These are phyloP conservation scores for Lablab purpureus DNA, from an alignment of 306 rosid species.

Conservation along the genomic window DNA sequence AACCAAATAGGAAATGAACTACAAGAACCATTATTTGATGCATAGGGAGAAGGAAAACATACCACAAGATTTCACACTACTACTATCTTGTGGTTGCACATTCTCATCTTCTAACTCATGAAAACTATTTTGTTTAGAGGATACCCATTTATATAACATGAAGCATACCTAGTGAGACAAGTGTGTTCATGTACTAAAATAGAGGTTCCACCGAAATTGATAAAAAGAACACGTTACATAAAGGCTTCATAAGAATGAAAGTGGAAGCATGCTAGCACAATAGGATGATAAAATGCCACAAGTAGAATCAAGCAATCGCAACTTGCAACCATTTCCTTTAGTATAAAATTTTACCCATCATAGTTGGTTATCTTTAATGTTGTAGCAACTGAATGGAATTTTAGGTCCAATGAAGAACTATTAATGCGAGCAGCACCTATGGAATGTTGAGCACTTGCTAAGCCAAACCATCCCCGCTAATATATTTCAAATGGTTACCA, in stretches of 20 bases:
- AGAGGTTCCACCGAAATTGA: conserved; percentile 5
- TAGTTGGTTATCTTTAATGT: conserved; percentile 56
- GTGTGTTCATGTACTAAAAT: conserved; percentile 39
- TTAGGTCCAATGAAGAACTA: conserved; percentile 74
- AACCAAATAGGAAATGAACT: conserved; percentile 26
- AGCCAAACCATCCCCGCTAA: conserved; percentile 86
- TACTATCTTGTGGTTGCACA: conserved; percentile 57
- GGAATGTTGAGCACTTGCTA: conserved; percentile 87
- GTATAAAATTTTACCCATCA: conserved; percentile 52
- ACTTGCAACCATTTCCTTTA: conserved; percentile 4
- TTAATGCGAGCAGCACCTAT: conserved; percentile 87
- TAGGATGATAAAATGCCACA: conserved; percentile 9
- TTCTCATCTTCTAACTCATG: conserved; percentile 33
- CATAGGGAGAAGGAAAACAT: conserved; percentile 34
- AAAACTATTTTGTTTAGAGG: conserved; percentile 51
- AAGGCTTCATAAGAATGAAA: conserved; percentile 21
- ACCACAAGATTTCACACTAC: conserved; percentile 50
- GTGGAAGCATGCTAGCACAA: conserved; percentile 30
- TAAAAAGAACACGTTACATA: conserved; percentile 2
- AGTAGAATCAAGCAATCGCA: conserved; percentile 31
- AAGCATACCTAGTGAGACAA: conserved; percentile 44
- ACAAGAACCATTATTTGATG: conserved; percentile 1
- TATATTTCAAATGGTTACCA: background rate
- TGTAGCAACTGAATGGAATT: conserved; percentile 73
- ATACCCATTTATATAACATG: conserved; percentile 73